Percentiles rank a stretch among this genome's conserved stretches.
phyloP scores from a whole-genome alignment of 352 stramenopile genomes.

The Globisporangium canariense region DNA sequence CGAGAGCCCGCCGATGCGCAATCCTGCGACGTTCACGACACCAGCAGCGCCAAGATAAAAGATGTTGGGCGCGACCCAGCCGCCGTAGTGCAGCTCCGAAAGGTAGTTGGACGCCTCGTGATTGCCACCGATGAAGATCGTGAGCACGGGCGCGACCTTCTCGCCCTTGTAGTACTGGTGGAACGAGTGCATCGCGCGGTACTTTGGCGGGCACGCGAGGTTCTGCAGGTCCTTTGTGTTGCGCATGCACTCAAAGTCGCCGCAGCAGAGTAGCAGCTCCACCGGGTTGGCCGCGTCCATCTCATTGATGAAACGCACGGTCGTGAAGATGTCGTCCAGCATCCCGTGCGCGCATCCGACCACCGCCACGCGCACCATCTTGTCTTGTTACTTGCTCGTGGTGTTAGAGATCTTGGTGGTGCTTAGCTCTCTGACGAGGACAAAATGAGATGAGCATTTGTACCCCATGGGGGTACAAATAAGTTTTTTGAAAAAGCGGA shows the following conservation, averaged over 20 bases:
- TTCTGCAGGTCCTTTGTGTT: constrained; percentile 94
- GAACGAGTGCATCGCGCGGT: constrained; percentile 81
- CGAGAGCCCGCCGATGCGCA: constrained; percentile 92
- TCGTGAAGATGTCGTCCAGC: constrained; percentile 97
- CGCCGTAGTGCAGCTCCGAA: constrained; percentile 92
- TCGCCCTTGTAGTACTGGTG: constrained; percentile 91
- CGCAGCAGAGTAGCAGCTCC: constrained; percentile 97
- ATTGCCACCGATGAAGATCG: constrained; percentile 95
- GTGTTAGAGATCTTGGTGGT: background rate
- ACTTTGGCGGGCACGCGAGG: constrained; percentile 92
- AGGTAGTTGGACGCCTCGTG: constrained; percentile 94
- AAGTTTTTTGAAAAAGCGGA: background rate
- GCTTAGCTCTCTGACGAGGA: background rate
- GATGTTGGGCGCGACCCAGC: constrained; percentile 95
- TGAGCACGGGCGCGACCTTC: constrained; percentile 85
- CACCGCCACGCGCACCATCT: constrained; percentile 81
- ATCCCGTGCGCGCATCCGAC: constrained; percentile 98
- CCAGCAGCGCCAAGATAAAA: constrained; percentile 93
- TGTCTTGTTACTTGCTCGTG: background rate
- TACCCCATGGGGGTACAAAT: background rate
- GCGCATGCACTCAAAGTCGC: constrained; percentile 98
- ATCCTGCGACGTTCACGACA: constrained; percentile 69
- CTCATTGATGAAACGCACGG: constrained; percentile 89
- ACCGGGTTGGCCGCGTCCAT: constrained; percentile 76
- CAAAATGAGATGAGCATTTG: background rate